Evolutionary conservation across 768 basidiomycete species (phyloP).

Genomic region (Dacryopinax spathularia): DNA sequence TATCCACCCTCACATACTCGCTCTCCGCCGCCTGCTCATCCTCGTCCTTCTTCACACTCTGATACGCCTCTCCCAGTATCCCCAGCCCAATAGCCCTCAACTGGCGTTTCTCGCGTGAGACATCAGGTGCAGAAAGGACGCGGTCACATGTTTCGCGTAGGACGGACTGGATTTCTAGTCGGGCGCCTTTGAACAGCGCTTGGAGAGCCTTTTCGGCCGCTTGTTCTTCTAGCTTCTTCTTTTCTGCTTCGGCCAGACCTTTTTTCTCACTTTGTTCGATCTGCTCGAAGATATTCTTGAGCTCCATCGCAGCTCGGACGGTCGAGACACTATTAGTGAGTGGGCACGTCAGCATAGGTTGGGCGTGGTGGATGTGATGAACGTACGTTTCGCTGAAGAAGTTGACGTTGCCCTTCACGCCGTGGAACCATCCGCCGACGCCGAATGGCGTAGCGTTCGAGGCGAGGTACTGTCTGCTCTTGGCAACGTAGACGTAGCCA

Average conservation of each 20-base stretch:
- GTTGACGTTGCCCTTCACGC: constrained; percentile 83
- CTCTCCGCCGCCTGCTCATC: constrained; percentile 31
- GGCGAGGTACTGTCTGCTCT: constrained; percentile 64
- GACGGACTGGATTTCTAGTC: constrained; percentile 81
- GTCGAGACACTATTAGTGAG: constrained; percentile 52
- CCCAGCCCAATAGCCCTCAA: constrained; percentile 70
- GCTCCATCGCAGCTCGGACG: constrained; percentile 69
- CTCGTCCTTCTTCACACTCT: constrained; percentile 50
- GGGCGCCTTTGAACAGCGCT: constrained; percentile 84
- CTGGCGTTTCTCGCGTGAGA: constrained; percentile 37
- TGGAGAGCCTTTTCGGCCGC: constrained; percentile 87
- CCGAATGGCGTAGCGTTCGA: constrained; percentile 56
- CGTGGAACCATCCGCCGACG: constrained; percentile 85
- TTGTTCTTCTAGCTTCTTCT: constrained; percentile 71
- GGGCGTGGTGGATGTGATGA: not conserved
- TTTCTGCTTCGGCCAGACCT: constrained; percentile 64
- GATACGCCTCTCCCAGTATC: constrained; percentile 69
- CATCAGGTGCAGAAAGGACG: constrained; percentile 31
- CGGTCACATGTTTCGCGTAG: constrained; percentile 79
- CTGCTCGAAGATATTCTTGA: constrained; percentile 82
- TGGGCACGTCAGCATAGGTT: not conserved
- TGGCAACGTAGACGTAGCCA: constrained; percentile 71
- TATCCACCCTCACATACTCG: constrained; percentile 75
- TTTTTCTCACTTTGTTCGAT: constrained; percentile 81
- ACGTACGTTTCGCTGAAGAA: constrained; percentile 84